A percentile compares a stretch with the other conserved stretches of the same genome.
These are phyloP conservation scores for Entomortierella lignicola DNA, from an alignment of 192 early-diverging fungal genomes.

Conservation along the genomic window DNA sequence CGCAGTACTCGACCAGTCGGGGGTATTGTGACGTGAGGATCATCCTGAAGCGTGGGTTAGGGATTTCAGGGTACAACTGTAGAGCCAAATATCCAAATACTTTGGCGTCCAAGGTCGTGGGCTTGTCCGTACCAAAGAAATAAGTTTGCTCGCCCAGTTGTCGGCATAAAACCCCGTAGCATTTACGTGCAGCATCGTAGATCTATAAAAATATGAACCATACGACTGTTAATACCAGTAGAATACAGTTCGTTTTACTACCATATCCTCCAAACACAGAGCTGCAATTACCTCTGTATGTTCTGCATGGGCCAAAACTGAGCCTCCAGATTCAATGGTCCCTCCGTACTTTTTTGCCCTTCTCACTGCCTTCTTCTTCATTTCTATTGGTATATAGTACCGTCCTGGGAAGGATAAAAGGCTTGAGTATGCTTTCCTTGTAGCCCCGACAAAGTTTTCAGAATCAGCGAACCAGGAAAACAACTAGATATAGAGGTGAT, in stretches of 20 bases:
- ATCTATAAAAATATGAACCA: slow-evolving; percentile 54
- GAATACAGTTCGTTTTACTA: too few relatives aligned
- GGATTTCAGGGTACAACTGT: slow-evolving; percentile 79
- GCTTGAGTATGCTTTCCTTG: slow-evolving; percentile 78
- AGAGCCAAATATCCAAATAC: slow-evolving; percentile 87
- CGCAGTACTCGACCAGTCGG: slow-evolving; percentile 68
- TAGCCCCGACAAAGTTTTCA: slow-evolving; percentile 79
- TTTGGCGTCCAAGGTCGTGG: slow-evolving; percentile 85
- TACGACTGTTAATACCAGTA: neutral
- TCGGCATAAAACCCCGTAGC: slow-evolving; percentile 69
- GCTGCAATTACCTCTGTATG: slow-evolving; percentile 24
- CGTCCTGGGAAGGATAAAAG: slow-evolving; percentile 75
- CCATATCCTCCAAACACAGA: too few relatives aligned
- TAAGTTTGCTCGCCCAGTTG: slow-evolving; percentile 80
- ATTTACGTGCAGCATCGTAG: slow-evolving; percentile 73
- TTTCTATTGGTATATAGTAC: slow-evolving; percentile 75
- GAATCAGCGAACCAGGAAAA: slow-evolving; percentile 86
- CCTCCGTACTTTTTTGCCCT: slow-evolving; percentile 69
- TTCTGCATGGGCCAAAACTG: slow-evolving; percentile 4
- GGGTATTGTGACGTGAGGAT: slow-evolving; percentile 77
- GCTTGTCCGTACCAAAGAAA: slow-evolving; percentile 78
- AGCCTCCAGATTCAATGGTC: slow-evolving; percentile 29
- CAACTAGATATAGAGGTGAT: slow-evolving; percentile 53
- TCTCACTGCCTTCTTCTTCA: slow-evolving; percentile 73
- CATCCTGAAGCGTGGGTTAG: slow-evolving; percentile 68